A percentile compares a stretch with the other conserved stretches of the same genome.
Conservation (phyloP, 768 basidiomycete species). For the Naematelia aurantialba region DNA sequence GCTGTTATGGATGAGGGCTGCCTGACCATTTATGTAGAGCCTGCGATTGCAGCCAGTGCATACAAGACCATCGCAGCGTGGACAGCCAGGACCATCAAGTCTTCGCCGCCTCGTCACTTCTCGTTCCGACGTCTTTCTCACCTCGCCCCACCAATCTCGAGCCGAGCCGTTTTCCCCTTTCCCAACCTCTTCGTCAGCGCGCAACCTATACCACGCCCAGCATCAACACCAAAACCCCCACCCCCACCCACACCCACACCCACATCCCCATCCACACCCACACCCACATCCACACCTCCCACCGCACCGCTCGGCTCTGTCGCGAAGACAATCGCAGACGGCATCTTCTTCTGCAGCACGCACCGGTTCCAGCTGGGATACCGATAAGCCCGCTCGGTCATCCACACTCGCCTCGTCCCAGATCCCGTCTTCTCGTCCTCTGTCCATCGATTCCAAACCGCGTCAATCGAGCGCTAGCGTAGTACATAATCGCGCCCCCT, state of each 20-base stretch:
- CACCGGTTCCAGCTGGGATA: slow-evolving; percentile 22
- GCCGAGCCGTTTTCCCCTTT: slow-evolving; percentile 2
- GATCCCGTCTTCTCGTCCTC: slow-evolving; percentile 29
- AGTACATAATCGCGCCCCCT: slow-evolving; percentile 6
- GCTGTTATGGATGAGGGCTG: background rate
- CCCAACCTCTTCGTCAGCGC: background rate
- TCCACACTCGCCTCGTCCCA: slow-evolving; percentile 24
- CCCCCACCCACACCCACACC: slow-evolving; percentile 2
- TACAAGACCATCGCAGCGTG: slow-evolving; percentile 8
- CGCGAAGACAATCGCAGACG: slow-evolving; percentile 13
- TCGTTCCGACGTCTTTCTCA: slow-evolving; percentile 39
- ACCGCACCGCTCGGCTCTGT: slow-evolving; percentile 4
- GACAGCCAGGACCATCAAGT: slow-evolving; percentile 30
- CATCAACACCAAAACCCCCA: slow-evolving; percentile 8
- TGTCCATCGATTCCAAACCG: slow-evolving; percentile 13
- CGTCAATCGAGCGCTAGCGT: background rate
- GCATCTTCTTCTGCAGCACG: slow-evolving; percentile 17
- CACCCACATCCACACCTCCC: slow-evolving; percentile 6
- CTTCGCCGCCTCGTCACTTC: slow-evolving; percentile 36
- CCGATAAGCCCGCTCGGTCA: slow-evolving; percentile 15
- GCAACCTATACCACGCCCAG: background rate
- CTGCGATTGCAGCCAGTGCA: slow-evolving; percentile 12
- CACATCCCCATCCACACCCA: slow-evolving; percentile 7
- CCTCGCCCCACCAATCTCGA: slow-evolving; percentile 5
- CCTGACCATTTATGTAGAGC: slow-evolving; percentile 14